A percentile compares a stretch with the other conserved stretches of the same genome.
Evolutionary conservation across 2,329 filamentous ascomycete species (phyloP).

Genomic region (Aspergillus hortae): DNA sequence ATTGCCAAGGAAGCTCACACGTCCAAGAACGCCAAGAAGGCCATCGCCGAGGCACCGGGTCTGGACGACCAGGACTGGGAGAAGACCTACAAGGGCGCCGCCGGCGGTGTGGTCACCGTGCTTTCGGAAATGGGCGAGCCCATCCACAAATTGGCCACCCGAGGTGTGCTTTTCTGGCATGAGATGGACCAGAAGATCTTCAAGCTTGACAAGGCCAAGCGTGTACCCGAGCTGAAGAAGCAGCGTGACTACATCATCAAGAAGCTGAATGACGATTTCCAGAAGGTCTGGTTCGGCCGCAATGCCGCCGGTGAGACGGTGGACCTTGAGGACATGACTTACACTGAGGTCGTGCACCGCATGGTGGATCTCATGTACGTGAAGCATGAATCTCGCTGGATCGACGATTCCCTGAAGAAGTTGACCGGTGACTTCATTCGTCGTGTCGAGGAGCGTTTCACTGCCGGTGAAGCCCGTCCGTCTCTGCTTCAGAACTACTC

Average conservation of each 20-base stretch:
- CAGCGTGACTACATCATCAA: slow-evolving; percentile 88
- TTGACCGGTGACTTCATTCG: slow-evolving; percentile 95
- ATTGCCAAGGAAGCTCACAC: slow-evolving; percentile 88
- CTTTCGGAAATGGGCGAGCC: slow-evolving; percentile 99
- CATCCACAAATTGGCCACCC: slow-evolving; percentile 96
- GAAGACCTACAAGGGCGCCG: slow-evolving; percentile 84
- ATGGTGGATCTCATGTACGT: slow-evolving; percentile 90
- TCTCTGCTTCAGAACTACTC: slow-evolving; percentile 87
- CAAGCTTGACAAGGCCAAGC: slow-evolving; percentile 90
- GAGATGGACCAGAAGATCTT: slow-evolving; percentile 99
- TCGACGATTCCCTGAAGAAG: slow-evolving; percentile 75
- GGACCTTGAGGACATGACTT: slow-evolving; percentile 94
- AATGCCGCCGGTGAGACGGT: slow-evolving; percentile 77
- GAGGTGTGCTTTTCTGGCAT: slow-evolving; percentile 93
- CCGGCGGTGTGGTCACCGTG: slow-evolving; percentile 93
- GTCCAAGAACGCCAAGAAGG: slow-evolving; percentile 80
- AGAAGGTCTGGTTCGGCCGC: slow-evolving; percentile 93
- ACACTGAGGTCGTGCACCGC: slow-evolving; percentile 78
- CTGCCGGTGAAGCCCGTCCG: slow-evolving; percentile 63
- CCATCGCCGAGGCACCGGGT: slow-evolving; percentile 81
- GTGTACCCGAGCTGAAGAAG: slow-evolving; percentile 81
- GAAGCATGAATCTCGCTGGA: slow-evolving; percentile 87
- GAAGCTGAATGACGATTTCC: slow-evolving; percentile 93
- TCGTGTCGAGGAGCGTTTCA: slow-evolving; percentile 95
- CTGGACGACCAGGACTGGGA: slow-evolving; percentile 83